These are phyloP conservation scores for Phytophthora ohioensis DNA, from an alignment of 352 stramenopile genomes.

Conservation along the genomic window DNA sequence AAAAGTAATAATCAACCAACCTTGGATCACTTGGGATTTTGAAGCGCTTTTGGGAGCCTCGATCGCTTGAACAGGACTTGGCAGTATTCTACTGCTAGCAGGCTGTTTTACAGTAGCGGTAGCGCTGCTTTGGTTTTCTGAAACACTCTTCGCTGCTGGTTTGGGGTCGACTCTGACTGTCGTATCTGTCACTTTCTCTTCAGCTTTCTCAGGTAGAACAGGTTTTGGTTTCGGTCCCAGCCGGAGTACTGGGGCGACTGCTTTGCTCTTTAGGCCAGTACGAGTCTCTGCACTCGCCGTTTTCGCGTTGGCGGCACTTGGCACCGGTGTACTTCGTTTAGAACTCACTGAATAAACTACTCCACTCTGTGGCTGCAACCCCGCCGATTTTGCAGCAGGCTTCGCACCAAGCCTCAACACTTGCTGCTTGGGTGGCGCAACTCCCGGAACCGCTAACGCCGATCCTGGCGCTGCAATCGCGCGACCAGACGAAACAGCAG, in stretches of 20 bases:
- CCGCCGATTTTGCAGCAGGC: slow-evolving; percentile 27
- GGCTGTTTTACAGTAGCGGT: not conserved
- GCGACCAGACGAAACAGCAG: slow-evolving; percentile 30
- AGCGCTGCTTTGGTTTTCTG: not conserved
- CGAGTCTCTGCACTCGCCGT: not conserved
- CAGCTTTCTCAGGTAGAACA: slow-evolving; percentile 3
- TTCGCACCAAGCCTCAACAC: slow-evolving; percentile 24
- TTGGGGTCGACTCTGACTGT: not conserved
- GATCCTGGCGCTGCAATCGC: slow-evolving; percentile 45
- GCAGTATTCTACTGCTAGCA: slow-evolving; percentile 11
- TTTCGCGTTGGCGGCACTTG: slow-evolving; percentile 21
- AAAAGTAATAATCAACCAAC: slow-evolving; percentile 18
- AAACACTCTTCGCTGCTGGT: slow-evolving; percentile 9
- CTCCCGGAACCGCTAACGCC: slow-evolving; percentile 27
- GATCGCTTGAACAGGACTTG: slow-evolving; percentile 18
- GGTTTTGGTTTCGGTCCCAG: slow-evolving; percentile 19
- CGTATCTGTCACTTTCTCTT: not conserved
- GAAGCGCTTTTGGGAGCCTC: not conserved
- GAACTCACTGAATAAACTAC: not conserved
- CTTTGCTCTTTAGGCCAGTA: slow-evolving; percentile 18
- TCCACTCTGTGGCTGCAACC: not conserved
- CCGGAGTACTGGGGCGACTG: slow-evolving; percentile 16
- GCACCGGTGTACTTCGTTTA: not conserved
- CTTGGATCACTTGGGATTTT: slow-evolving; percentile 15
- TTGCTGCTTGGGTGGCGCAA: slow-evolving; percentile 23